A percentile compares a stretch with the other conserved stretches of the same genome.
phyloP scores from a whole-genome alignment of 768 basidiomycete species.

The Coprinellus micaceus region DNA sequence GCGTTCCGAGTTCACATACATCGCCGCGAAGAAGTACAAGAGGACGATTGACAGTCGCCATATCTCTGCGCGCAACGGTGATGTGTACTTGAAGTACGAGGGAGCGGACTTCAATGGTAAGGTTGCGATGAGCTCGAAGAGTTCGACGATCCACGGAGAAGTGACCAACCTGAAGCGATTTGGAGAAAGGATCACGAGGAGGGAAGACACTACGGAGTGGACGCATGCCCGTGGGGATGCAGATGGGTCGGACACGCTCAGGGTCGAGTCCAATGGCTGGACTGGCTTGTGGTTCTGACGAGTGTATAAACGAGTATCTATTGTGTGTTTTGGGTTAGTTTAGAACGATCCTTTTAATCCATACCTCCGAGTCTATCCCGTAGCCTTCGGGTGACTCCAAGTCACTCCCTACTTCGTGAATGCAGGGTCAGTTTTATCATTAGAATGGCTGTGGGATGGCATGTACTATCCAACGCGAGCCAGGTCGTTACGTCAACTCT shows the following conservation, averaged over 20 bases:
- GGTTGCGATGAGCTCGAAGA: constrained; percentile 41
- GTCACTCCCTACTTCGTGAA: no score
- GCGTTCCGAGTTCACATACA: constrained; percentile 47
- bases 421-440: no score
- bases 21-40: constrained; percentile 35
- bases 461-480: no score
- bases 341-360: no score
- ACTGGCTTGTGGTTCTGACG: constrained; percentile 42
- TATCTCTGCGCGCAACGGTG: constrained; percentile 45
- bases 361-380: no score
- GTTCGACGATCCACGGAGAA: constrained; percentile 32
- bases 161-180: constrained; percentile 9
- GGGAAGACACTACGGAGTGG: constrained; percentile 25
- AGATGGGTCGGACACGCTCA: constrained; percentile 37
- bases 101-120: constrained; percentile 48
- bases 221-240: constrained; percentile 41
- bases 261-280: constrained; percentile 43
- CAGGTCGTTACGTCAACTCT: no score
- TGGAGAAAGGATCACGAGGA: constrained; percentile 6
- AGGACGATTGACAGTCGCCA: constrained; percentile 48
- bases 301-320: neutral
- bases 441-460: no score
- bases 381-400: no score
- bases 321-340: no score
- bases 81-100: constrained; percentile 54